These are phyloP conservation scores for Nannizzia gypsea DNA, from an alignment of 2,329 filamentous ascomycete species.

Conservation along the genomic window DNA sequence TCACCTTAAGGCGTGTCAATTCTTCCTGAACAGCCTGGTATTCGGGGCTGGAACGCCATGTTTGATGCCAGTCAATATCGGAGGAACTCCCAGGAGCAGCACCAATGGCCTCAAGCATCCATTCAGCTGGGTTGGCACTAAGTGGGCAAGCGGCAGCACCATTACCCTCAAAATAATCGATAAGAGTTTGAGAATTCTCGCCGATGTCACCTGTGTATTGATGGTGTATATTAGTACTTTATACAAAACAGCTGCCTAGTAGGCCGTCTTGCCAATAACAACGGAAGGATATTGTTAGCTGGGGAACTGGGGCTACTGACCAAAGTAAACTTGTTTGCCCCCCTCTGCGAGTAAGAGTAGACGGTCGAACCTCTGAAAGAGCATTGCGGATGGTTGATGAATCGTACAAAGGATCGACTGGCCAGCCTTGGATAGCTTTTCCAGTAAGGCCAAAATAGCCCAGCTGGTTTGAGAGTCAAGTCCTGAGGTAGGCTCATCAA, in stretches of 20 bases:
- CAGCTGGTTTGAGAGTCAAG: conserved; percentile 86
- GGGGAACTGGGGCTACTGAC: conserved; percentile 27
- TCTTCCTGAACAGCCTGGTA: conserved; percentile 44
- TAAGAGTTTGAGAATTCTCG: conserved; percentile 44
- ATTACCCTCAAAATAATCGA: conserved; percentile 53
- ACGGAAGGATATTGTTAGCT: conserved; percentile 23
- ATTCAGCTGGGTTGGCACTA: conserved; percentile 62
- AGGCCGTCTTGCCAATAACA: neutral
- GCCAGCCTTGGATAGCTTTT: conserved; percentile 77
- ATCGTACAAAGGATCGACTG: conserved; percentile 95
- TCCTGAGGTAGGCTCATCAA: conserved; percentile 89
- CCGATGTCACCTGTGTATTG: conserved; percentile 44
- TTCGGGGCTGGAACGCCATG: conserved; percentile 44
- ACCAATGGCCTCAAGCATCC: conserved; percentile 50
- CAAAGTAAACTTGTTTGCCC: conserved; percentile 57
- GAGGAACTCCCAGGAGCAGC: conserved; percentile 38
- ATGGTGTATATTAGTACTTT: neutral
- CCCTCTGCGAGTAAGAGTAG: conserved; percentile 53
- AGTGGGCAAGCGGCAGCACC: conserved; percentile 37
- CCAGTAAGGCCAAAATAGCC: conserved; percentile 75
- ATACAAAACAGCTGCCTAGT: neutral
- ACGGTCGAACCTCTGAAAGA: conserved; percentile 72
- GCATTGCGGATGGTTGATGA: conserved; percentile 84
- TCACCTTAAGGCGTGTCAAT: conserved; percentile 50
- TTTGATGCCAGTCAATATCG: conserved; percentile 33